Base-by-base conservation (phyloP, 176 grass and related monocot genomes). In the Puccinellia tenuiflora region DNA sequence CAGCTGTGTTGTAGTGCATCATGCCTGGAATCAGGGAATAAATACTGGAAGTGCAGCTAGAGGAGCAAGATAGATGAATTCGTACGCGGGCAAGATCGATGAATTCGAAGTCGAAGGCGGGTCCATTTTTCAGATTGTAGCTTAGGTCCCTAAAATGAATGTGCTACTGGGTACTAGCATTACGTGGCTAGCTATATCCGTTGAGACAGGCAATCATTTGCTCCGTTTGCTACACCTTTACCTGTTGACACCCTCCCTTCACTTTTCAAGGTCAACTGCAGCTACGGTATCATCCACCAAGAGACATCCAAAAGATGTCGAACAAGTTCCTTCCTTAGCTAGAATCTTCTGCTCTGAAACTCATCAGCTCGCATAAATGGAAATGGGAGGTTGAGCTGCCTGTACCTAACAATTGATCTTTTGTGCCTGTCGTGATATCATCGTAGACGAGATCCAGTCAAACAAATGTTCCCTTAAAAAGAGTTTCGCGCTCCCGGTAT, bases 401-500 rank as follows among this genome's bases (percentile, higher is more conserved):
- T 26, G 55, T 38, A 59, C 63, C 29, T 61, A 14, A 56, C 60
- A 31, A 7, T 6, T 16, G 38, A 30, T 73, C 72, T 50, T 87
- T 87, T 82, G 22, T 7, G 22, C 21, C 43, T 20, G 59, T 29
- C 70, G 2, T 54, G 75, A 75, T 84, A 74, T 48, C 34, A 72
- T 79, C 17, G n/a, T 34, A 9, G 14, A 13, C 86, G 51, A 71
- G 17, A 34, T 34, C 33, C 4, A 34, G 33, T 26, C 30, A 24
- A 9, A 29, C 38, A 76, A 72, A 15, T 72, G 16, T 81, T 60
- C 51, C 21, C 18, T 20, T 21, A n/a, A 21, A 21, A 53, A 18
- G 16, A 8, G 18, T 2, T 8, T 53, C 51, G 7, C 20, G 7
- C 18, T 6, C 18, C 5, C 6, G 6, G 47, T 50, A 17, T 17